A percentile compares a stretch with the other conserved stretches of the same genome.
phyloP scores from a whole-genome alignment of 2,329 filamentous ascomycete genomes.

The Pseudocercospora pini-densiflorae region DNA sequence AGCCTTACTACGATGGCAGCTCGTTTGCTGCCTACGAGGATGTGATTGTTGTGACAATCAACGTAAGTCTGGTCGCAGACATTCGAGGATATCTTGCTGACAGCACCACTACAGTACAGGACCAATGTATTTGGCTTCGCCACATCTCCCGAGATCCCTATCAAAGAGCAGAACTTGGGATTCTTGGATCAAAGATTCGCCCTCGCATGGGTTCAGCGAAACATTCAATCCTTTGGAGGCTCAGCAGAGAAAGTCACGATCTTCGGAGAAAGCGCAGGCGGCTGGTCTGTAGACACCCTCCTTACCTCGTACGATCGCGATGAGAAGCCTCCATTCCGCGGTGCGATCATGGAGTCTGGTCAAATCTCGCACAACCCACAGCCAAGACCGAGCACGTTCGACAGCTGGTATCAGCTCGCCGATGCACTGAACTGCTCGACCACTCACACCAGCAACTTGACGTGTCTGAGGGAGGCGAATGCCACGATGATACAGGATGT shows the following conservation, averaged over 20 bases:
- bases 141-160: conserved; percentile 41
- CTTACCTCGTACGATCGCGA: conserved; percentile 37
- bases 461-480: conserved; percentile 38
- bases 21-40: conserved; percentile 41
- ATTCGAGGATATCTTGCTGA: background rate
- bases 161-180: conserved; percentile 41
- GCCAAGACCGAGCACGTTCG: conserved; percentile 23
- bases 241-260: conserved; percentile 44
- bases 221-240: conserved; percentile 44
- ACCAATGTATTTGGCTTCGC: conserved; percentile 49
- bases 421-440: conserved; percentile 36
- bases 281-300: conserved; percentile 39
- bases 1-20: conserved; percentile 39
- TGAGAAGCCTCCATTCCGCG: conserved; percentile 40
- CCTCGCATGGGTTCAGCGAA: conserved; percentile 44
- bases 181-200: conserved; percentile 44
- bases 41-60: conserved; percentile 41
- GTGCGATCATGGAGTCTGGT: conserved; percentile 40
- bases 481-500: conserved; percentile 38
- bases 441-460: conserved; percentile 32
- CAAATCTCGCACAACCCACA: conserved; percentile 35
- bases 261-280: conserved; percentile 43
- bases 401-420: conserved; percentile 35
- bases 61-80: conserved; percentile 12
- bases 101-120: conserved; percentile 29